Conservation (phyloP, 2,329 filamentous ascomycete genomes). For the Cladosporium austrohemisphaericum region DNA sequence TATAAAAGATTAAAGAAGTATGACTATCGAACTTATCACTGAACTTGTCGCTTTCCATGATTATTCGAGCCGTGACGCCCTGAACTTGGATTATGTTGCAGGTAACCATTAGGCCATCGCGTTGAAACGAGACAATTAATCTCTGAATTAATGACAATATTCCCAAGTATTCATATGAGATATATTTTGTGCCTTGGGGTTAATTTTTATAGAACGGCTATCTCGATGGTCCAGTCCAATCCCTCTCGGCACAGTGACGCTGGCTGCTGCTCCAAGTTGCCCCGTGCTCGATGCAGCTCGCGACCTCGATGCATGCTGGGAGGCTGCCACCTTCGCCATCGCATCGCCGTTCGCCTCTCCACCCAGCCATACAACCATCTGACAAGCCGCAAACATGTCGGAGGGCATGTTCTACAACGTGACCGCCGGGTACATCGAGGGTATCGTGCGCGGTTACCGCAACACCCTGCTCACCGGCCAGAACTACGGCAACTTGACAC, state of each 20-base stretch:
- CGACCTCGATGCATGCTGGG: too few species aligned
- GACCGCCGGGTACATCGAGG: constrained; percentile 80
- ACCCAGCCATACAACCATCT: neutral
- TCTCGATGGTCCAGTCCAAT: too few species aligned
- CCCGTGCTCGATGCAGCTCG: too few species aligned
- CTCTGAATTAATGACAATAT: neutral
- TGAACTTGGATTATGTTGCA: neutral
- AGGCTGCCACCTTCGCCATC: constrained; percentile 11
- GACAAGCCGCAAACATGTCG: constrained; percentile 34
- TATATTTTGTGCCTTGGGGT: neutral
- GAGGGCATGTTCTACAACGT: constrained; percentile 47
- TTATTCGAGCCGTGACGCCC: too few species aligned
- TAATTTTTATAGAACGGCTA: too few species aligned
- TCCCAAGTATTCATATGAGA: neutral
- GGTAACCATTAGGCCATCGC: neutral
- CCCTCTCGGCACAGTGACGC: too few species aligned
- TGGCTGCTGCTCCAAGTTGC: too few species aligned
- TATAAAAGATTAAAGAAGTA: constrained; percentile 18
- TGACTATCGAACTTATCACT: constrained; percentile 8
- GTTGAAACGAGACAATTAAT: neutral
- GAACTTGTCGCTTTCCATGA: too few species aligned
- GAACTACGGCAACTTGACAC: constrained; percentile 92
- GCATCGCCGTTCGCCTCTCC: constrained; percentile 3
- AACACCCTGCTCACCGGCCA: constrained; percentile 85
- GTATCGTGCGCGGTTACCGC: constrained; percentile 93